Evolutionary conservation across 306 rosid genomes (phyloP).

Genomic region (Hippophae rhamnoides): DNA sequence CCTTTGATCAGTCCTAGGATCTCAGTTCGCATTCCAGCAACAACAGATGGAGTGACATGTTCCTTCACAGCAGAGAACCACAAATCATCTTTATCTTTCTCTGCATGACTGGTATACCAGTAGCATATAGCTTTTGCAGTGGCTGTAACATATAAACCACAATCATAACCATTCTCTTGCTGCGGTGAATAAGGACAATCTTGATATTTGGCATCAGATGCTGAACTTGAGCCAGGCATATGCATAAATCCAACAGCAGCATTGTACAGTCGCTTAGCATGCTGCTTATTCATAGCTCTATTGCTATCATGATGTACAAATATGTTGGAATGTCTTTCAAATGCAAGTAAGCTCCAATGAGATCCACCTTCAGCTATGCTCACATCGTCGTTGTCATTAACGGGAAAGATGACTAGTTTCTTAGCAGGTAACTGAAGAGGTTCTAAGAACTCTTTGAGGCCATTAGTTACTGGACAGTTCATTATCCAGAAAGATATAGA

Average conservation of each 20-base stretch:
- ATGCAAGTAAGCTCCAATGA: slow-evolving; percentile 90
- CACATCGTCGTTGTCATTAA: slow-evolving; percentile 71
- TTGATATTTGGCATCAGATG: slow-evolving; percentile 26
- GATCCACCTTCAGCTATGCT: slow-evolving; percentile 63
- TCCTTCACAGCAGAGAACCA: slow-evolving; percentile 59
- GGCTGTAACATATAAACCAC: slow-evolving; percentile 74
- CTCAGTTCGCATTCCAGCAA: slow-evolving; percentile 50
- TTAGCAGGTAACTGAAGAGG: slow-evolving; percentile 56
- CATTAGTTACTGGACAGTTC: slow-evolving; percentile 41
- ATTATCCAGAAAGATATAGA: slow-evolving; percentile 78
- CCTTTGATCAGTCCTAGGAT: slow-evolving; percentile 47
- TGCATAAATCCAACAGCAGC: slow-evolving; percentile 37
- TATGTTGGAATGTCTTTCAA: slow-evolving; percentile 38
- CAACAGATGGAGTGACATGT: slow-evolving; percentile 45
- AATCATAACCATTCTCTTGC: slow-evolving; percentile 71
- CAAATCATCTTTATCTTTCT: slow-evolving; percentile 18
- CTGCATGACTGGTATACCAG: slow-evolving; percentile 31
- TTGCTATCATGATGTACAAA: slow-evolving; percentile 77
- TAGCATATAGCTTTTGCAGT: slow-evolving; percentile 54
- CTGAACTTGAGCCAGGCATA: slow-evolving; percentile 19
- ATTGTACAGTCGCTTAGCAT: slow-evolving; percentile 49
- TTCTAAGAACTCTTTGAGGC: slow-evolving; percentile 55
- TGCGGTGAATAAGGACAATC: slow-evolving; percentile 53
- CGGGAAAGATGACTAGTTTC: slow-evolving; percentile 55
- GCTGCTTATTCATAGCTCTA: slow-evolving; percentile 27